Evolutionary conservation across 108 stramenopile species (phyloP).

Genomic region (Ochromonas danica): DNA sequence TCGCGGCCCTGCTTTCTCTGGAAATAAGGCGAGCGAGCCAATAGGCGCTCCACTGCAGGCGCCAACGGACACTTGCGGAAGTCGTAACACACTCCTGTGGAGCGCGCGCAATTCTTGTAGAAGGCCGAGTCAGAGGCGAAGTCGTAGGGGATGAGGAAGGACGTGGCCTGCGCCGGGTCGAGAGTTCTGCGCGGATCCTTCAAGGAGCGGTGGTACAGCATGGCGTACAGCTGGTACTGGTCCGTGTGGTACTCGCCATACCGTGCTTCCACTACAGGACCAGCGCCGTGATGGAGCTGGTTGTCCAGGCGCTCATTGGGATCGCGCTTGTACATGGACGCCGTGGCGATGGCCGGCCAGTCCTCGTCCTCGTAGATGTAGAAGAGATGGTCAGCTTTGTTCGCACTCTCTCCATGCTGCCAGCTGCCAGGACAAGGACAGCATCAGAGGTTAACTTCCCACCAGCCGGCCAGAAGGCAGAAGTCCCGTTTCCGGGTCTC

Average conservation of each 20-base stretch:
- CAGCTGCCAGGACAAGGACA: no score
- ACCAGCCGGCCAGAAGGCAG: no score
- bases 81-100: background rate
- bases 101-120: background rate
- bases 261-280: constrained; percentile 19
- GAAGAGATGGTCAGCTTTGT: constrained; percentile 1
- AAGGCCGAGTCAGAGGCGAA: background rate
- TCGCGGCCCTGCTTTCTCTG: background rate
- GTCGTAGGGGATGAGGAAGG: constrained; percentile 4
- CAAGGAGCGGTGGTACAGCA: constrained; percentile 10
- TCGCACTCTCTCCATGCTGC: no score
- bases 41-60: background rate
- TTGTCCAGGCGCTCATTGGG: constrained; percentile 7
- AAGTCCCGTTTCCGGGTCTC: no score
- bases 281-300: background rate
- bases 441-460: no score
- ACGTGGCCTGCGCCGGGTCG: background rate
- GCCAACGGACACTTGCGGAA: background rate
- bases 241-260: constrained; percentile 12
- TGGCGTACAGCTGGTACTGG: constrained; percentile 22
- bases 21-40: background rate
- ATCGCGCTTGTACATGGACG: constrained; percentile 24
- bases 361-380: constrained; percentile 18
- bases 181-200: background rate
- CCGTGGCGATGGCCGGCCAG: background rate